Conservation (phyloP, 1,284 basidiomycete genomes). For the Gastroboletus turbinatus region DNA sequence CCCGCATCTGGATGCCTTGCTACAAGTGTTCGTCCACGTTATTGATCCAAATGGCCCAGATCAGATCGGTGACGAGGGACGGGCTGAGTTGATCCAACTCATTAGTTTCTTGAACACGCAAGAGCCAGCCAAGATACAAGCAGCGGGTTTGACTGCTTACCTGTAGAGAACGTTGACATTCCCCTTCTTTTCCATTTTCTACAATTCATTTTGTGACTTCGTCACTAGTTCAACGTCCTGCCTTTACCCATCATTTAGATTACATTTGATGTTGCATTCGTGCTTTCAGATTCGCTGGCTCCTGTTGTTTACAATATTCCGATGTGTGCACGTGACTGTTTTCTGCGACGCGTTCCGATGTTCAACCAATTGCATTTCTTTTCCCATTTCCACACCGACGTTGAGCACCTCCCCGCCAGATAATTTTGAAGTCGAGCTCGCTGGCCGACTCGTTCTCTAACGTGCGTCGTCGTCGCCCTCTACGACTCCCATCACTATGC, state of each 20-base stretch:
- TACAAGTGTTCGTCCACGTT: conserved; percentile 83
- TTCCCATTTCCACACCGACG: conserved; percentile 4
- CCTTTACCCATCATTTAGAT: conserved; percentile 23
- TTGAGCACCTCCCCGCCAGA: conserved; percentile 9
- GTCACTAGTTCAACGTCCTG: conserved; percentile 1
- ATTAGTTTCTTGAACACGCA: conserved; percentile 74
- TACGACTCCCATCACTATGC: conserved; percentile 57
- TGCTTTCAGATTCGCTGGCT: conserved; percentile 6
- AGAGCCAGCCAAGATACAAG: conserved; percentile 73
- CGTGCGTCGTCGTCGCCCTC: conserved; percentile 44
- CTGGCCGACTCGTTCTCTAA: conserved; percentile 57
- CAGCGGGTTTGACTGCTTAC: conserved; percentile 64
- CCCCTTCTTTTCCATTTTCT: not conserved
- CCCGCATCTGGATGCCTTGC: conserved; percentile 80
- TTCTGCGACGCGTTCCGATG: conserved; percentile 18
- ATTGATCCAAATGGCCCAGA: conserved; percentile 74
- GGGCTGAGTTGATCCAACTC: conserved; percentile 74
- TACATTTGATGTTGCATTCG: conserved; percentile 12
- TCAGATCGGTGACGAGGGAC: conserved; percentile 77
- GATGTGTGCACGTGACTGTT: conserved; percentile 31
- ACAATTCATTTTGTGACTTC: not conserved
- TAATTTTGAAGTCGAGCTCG: conserved; percentile 41
- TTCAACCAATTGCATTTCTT: conserved; percentile 17
- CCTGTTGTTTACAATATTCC: conserved; percentile 6
- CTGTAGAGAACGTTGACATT: conserved; percentile 36